These are phyloP conservation scores for Vaccinium vitisidaea DNA, from an alignment of 148 eudicot genomes.

Conservation along the genomic window DNA sequence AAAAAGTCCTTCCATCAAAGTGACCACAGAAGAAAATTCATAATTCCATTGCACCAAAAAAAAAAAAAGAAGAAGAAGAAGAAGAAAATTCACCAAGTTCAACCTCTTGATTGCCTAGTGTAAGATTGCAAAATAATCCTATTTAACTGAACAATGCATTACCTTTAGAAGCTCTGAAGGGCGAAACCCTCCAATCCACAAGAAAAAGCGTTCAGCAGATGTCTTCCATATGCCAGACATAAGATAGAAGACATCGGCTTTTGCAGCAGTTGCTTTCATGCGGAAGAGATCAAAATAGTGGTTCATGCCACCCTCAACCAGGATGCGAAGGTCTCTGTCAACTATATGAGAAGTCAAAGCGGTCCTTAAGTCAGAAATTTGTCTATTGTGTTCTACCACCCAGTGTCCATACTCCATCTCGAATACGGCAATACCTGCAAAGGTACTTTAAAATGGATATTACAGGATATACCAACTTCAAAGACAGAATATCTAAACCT, in stretches of 20 bases:
- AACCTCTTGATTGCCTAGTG: slow-evolving; percentile 1
- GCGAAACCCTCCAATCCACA: slow-evolving; percentile 97
- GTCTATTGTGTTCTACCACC: slow-evolving; percentile 79
- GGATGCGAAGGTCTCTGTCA: slow-evolving; percentile 54
- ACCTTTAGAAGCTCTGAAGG: slow-evolving; percentile 94
- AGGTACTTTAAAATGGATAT: neutral
- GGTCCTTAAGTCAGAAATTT: slow-evolving; percentile 48
- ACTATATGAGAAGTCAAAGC: slow-evolving; percentile 49
- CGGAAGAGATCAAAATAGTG: slow-evolving; percentile 75
- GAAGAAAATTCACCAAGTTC: slow-evolving; percentile 7
- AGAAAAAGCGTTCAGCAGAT: slow-evolving; percentile 78
- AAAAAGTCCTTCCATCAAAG: neutral
- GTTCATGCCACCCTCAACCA: slow-evolving; percentile 64
- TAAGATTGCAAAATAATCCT: neutral
- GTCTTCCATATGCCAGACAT: slow-evolving; percentile 94
- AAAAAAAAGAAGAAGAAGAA: too few species aligned
- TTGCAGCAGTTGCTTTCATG: slow-evolving; percentile 76
- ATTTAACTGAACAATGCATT: slow-evolving; percentile 7
- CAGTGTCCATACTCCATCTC: slow-evolving; percentile 77
- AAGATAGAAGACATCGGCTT: slow-evolving; percentile 70
- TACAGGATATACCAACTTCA: neutral
- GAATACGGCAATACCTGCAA: slow-evolving; percentile 67
- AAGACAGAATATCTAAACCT: neutral
- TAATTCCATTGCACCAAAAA: too few species aligned
- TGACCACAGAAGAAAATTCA: neutral